Evolutionary conservation across 1,284 basidiomycete genomes (phyloP).

Genomic region (Phlebopus sp.): DNA sequence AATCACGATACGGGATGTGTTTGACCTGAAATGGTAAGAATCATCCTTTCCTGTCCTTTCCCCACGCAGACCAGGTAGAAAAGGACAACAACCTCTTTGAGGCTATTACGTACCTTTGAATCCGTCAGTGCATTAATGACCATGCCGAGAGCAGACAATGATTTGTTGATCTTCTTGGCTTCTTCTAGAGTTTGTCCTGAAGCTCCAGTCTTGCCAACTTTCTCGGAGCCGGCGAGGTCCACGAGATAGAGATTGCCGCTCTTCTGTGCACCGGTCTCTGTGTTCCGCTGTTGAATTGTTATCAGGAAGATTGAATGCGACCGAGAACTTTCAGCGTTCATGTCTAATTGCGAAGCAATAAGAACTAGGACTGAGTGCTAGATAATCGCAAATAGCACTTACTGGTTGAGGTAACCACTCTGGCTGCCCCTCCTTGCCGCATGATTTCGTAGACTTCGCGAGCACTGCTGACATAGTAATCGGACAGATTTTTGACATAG

Average conservation of each 20-base stretch:
- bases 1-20: conserved; percentile 98
- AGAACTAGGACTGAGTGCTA: conserved; percentile 6
- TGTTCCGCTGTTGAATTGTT: conserved; percentile 95
- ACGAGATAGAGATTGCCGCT: conserved; percentile 97
- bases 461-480: conserved; percentile 96
- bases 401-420: conserved; percentile 96
- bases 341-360: conserved; percentile 60
- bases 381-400: conserved; percentile 31
- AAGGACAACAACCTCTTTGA: conserved; percentile 1
- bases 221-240: conserved; percentile 98
- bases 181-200: conserved; percentile 99
- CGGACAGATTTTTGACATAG: conserved; percentile 96
- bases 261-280: conserved; percentile 93
- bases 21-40: conserved; percentile 62
- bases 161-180: conserved; percentile 99
- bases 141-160: conserved; percentile 96
- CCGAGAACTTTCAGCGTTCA: conserved; percentile 99
- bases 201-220: conserved; percentile 99
- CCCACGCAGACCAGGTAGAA: conserved; percentile 1
- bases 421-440: conserved; percentile 89
- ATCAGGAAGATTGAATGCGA: conserved; percentile 99
- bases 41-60: background rate
- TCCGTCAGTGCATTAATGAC: conserved; percentile 99
- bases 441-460: conserved; percentile 99
- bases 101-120: conserved; percentile 67